Evolutionary conservation across 495 filamentous ascomycete genomes (phyloP), one percentile per base, ranked within the genome.

Genomic region (Podospora australis): DNA sequence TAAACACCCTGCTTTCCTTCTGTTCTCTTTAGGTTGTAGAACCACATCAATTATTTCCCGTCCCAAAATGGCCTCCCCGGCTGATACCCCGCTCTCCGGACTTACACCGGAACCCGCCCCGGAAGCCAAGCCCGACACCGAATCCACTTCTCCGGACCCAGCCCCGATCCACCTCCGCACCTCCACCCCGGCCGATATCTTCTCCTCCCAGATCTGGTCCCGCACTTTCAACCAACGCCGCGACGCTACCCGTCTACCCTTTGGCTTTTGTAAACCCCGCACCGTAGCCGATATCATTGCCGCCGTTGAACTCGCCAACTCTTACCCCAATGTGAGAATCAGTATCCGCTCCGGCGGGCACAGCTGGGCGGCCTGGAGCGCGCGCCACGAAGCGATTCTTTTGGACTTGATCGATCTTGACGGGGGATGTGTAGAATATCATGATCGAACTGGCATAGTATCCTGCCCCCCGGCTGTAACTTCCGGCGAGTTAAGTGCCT

Each of bases 281-380:
- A 50, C 48, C 6, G 56, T 56, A 10, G 45, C 60, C 16, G 67
- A 79, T 43, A 59, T 79, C 2, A 48, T 69, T 2, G 58, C 65
- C 9, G 70, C 69, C 0, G 74, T 80, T 0, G 52, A 68, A 36
- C 51, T 78, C 10, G 76, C 76, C 1, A 62, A 45, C 0, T n/a
- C n/a, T n/a, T 44, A 63, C n/a, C 32, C 50, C n/a, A 53, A 63
- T 3, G 69, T 57, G 36, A 58, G 70, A 0, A 62, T 80, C 13
- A 70, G 71, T 3, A 70, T 80, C 21, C 65, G 76, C 8, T 73
- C 72, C 3, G 77, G 76, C n/a, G 77, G 77, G 0, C 76, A 80
- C 49, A 70, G 67, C 20, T 77, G 70, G 72, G 70, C 72, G 0
- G 73, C 63, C 1, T 80, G 77, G 77, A 72, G 67, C 46, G 67